Conservation (phyloP, 179 eudicot genomes). For the Carnegiea gigantea region DNA sequence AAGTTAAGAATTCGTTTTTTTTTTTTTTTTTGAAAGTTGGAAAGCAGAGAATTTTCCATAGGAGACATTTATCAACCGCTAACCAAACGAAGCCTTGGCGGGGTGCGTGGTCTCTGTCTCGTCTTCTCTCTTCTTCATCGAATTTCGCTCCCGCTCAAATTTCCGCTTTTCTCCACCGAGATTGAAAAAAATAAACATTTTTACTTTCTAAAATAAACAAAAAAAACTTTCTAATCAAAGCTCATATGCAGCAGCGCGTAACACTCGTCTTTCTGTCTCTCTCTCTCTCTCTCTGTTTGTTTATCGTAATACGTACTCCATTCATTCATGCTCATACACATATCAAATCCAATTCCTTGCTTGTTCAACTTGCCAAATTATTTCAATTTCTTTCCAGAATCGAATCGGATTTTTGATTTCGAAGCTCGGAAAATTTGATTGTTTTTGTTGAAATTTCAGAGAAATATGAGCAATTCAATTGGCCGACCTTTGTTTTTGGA, state of each 20-base stretch:
- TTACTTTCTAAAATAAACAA: neutral
- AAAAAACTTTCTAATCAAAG: neutral
- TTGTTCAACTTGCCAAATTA: neutral
- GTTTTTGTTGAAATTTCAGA: neutral
- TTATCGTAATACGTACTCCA: neutral
- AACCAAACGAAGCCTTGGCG: neutral
- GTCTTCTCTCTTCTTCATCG: neutral
- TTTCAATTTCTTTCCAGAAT: neutral
- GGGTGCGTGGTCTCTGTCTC: neutral
- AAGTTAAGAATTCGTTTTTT: too few species aligned
- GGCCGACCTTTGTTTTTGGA: neutral
- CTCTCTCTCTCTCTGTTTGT: neutral
- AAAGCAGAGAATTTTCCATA: too few species aligned
- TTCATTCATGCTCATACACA: neutral
- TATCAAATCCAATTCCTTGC: neutral
- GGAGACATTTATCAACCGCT: neutral
- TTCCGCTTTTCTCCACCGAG: neutral
- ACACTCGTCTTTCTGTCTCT: neutral
- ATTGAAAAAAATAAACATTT: neutral
- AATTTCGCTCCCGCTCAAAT: conserved; percentile 11
- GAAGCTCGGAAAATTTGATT: neutral
- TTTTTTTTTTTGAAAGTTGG: too few species aligned
- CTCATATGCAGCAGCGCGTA: neutral
- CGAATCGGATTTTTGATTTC: neutral
- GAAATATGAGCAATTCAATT: neutral